These are phyloP conservation scores for Zostera marina DNA, from an alignment of 116 monocot species.

Conservation along the genomic window DNA sequence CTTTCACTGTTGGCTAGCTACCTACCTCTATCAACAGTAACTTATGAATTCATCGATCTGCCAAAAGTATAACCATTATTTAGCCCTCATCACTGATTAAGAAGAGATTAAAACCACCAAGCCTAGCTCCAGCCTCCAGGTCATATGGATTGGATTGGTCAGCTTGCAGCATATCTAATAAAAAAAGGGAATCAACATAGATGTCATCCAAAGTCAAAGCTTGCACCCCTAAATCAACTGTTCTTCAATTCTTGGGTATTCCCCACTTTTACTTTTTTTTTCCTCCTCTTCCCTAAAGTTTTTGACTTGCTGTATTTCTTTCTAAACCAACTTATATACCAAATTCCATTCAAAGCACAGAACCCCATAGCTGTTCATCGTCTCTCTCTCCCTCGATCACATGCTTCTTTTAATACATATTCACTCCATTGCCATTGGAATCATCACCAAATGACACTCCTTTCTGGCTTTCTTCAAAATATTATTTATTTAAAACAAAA, in stretches of 20 bases:
- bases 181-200: not conserved
- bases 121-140: no score
- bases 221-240: not conserved
- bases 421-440: constrained; percentile 1
- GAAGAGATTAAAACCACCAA: no score
- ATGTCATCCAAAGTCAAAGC: constrained; percentile 1
- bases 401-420: constrained; percentile 1
- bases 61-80: no score
- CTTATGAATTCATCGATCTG: no score
- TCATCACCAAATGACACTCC: not conserved
- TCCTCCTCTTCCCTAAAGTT: not conserved
- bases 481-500: no score
- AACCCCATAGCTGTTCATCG: not conserved
- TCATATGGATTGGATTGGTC: no score
- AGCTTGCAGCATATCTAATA: not conserved
- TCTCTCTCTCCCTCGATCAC: not conserved
- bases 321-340: not conserved
- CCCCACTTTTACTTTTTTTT: not conserved
- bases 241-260: constrained; percentile 7
- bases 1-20: no score
- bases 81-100: no score
- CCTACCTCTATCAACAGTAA: no score
- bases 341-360: constrained; percentile 10
- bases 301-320: not conserved
- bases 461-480: not conserved